Percentiles rank a stretch among this genome's conserved stretches.
These are phyloP conservation scores for Diaporthe nobilis DNA, from an alignment of 2,329 filamentous ascomycete species.

Conservation along the genomic window DNA sequence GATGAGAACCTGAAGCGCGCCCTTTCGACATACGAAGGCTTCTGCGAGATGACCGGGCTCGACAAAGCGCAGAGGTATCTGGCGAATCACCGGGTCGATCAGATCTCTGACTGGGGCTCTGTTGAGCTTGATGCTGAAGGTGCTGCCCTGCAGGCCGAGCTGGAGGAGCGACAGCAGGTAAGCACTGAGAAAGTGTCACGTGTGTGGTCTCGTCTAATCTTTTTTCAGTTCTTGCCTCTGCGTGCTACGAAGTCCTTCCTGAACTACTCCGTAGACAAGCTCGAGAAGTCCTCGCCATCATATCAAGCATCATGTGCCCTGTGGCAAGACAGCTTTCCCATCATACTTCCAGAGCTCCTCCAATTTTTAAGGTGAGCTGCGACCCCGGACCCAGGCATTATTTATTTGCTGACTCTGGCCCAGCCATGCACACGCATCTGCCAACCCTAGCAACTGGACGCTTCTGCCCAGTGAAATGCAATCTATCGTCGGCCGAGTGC, in stretches of 20 bases:
- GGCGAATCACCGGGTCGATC: conserved; percentile 78
- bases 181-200: conserved; percentile 39
- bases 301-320: conserved; percentile 83
- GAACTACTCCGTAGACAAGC: conserved; percentile 91
- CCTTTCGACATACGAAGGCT: conserved; percentile 81
- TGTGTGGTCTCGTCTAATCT: background rate
- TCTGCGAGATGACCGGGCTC: conserved; percentile 84
- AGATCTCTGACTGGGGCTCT: conserved; percentile 85
- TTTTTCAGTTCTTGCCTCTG: conserved; percentile 76
- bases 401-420: conserved; percentile 37
- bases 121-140: conserved; percentile 85
- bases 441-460: conserved; percentile 88
- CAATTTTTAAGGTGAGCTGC: conserved; percentile 78
- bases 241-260: conserved; percentile 92
- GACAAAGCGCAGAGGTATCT: conserved; percentile 87
- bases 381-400: background rate
- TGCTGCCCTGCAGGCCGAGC: conserved; percentile 80
- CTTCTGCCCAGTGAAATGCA: conserved; percentile 82
- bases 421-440: conserved; percentile 90
- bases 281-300: conserved; percentile 79
- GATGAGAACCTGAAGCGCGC: conserved; percentile 76
- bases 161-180: conserved; percentile 82
- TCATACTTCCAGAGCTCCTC: conserved; percentile 87
- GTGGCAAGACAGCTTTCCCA: conserved; percentile 88
- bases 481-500: conserved; percentile 81